Evolutionary conservation across 1,139 yeast species (phyloP).

Genomic region (Blastobotrys raffinosifermentans): DNA sequence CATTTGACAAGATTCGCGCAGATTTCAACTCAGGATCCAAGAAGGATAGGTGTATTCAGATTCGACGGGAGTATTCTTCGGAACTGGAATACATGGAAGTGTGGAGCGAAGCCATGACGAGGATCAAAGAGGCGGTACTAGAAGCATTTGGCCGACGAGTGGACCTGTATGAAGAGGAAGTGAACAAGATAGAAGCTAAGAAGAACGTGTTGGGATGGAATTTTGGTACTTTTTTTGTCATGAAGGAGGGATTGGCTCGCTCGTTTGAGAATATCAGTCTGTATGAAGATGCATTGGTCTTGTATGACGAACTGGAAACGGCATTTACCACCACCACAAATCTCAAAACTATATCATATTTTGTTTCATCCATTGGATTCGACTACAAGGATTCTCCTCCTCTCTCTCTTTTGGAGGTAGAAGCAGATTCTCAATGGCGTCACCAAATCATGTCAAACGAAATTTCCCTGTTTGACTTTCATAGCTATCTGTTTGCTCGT

Average conservation of each 20-base stretch:
- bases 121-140: constrained; percentile 49
- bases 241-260: constrained; percentile 43
- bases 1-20: constrained; percentile 55
- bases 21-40: constrained; percentile 51
- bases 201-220: constrained; percentile 38
- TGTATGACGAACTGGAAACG: constrained; percentile 39
- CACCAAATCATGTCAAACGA: constrained; percentile 34
- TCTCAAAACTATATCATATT: constrained; percentile 21
- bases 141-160: constrained; percentile 52
- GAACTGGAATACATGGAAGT: constrained; percentile 39
- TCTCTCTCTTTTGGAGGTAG: constrained; percentile 13
- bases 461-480: constrained; percentile 38
- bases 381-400: constrained; percentile 18
- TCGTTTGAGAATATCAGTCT: constrained; percentile 48
- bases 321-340: constrained; percentile 24
- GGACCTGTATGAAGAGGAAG: constrained; percentile 36
- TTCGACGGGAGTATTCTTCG: constrained; percentile 35
- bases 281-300: constrained; percentile 50
- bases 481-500: constrained; percentile 38
- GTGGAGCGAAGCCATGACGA: constrained; percentile 44
- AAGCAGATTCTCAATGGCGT: constrained; percentile 24
- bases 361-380: constrained; percentile 29
- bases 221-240: constrained; percentile 39
- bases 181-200: constrained; percentile 32
- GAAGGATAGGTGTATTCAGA: constrained; percentile 33